Conservation (phyloP, 1,284 basidiomycete species). For the Rhodotorula mucilaginosa region DNA sequence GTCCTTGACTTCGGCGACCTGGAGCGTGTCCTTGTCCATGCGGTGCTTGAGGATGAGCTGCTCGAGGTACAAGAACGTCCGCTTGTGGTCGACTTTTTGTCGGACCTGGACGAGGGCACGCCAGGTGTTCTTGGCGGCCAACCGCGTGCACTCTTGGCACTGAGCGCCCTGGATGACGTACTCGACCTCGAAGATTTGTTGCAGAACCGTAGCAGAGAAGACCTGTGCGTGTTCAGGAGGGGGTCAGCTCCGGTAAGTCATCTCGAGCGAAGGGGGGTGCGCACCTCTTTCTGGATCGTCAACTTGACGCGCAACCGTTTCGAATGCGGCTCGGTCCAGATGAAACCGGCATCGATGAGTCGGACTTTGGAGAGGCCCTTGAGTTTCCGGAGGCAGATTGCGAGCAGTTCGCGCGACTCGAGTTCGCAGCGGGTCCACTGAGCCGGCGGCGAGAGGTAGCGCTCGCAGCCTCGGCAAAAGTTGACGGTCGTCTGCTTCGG, state of each 20-base stretch:
- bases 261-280: conserved; percentile 25
- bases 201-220: conserved; percentile 88
- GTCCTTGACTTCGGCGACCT: conserved; percentile 87
- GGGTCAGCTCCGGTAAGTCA: too few relatives aligned
- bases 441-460: conserved; percentile 86
- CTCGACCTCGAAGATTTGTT: conserved; percentile 96
- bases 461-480: conserved; percentile 93
- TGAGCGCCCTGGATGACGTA: conserved; percentile 94
- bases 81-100: conserved; percentile 95
- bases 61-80: conserved; percentile 96
- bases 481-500: conserved; percentile 95
- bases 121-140: conserved; percentile 99
- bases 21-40: conserved; percentile 94
- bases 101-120: conserved; percentile 94
- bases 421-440: conserved; percentile 83
- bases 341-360: conserved; percentile 93
- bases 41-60: conserved; percentile 96
- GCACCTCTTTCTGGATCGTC: conserved; percentile 95
- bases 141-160: conserved; percentile 86
- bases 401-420: conserved; percentile 87
- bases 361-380: conserved; percentile 92
- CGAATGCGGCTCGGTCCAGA: conserved; percentile 99
- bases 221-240: conserved; percentile 56
- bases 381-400: conserved; percentile 75
- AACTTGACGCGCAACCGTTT: conserved; percentile 89